A percentile compares a stretch with the other conserved stretches of the same genome.
Conservation (phyloP, 352 stramenopile species). For the Globisporangium solare region DNA sequence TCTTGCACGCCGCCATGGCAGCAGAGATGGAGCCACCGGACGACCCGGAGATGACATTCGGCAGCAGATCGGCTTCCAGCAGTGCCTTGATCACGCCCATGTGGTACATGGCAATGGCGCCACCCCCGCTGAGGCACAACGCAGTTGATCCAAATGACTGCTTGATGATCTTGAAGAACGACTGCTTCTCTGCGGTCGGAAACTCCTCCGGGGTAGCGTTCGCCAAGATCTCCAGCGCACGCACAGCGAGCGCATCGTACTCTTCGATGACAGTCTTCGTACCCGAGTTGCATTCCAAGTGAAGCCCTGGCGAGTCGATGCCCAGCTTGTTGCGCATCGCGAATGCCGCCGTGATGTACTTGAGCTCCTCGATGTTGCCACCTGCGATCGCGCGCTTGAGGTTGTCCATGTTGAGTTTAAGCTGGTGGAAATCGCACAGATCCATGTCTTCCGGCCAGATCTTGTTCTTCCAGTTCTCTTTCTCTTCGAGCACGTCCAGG, state of each 20-base stretch:
- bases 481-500: slow-evolving; percentile 54
- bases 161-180: slow-evolving; percentile 56
- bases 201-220: slow-evolving; percentile 26
- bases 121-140: slow-evolving; percentile 89
- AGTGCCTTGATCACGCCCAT: slow-evolving; percentile 89
- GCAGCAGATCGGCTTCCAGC: slow-evolving; percentile 80
- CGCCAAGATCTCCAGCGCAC: slow-evolving; percentile 40
- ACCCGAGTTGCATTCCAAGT: slow-evolving; percentile 49
- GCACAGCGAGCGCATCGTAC: slow-evolving; percentile 41
- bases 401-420: slow-evolving; percentile 34
- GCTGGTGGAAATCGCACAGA: slow-evolving; percentile 57
- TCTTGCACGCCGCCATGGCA: slow-evolving; percentile 81
- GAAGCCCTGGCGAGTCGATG: slow-evolving; percentile 47
- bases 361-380: slow-evolving; percentile 41
- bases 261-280: slow-evolving; percentile 58
- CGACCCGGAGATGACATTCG: slow-evolving; percentile 92
- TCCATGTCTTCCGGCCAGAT: slow-evolving; percentile 42
- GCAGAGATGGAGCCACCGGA: slow-evolving; percentile 90
- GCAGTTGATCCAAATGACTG: slow-evolving; percentile 88
- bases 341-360: slow-evolving; percentile 56
- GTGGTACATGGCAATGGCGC: slow-evolving; percentile 94
- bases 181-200: slow-evolving; percentile 33
- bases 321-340: slow-evolving; percentile 65
- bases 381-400: slow-evolving; percentile 26
- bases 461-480: slow-evolving; percentile 52